phyloP scores from a whole-genome alignment of 2,329 filamentous ascomycete genomes.

The Tolypocladium tropicale region DNA sequence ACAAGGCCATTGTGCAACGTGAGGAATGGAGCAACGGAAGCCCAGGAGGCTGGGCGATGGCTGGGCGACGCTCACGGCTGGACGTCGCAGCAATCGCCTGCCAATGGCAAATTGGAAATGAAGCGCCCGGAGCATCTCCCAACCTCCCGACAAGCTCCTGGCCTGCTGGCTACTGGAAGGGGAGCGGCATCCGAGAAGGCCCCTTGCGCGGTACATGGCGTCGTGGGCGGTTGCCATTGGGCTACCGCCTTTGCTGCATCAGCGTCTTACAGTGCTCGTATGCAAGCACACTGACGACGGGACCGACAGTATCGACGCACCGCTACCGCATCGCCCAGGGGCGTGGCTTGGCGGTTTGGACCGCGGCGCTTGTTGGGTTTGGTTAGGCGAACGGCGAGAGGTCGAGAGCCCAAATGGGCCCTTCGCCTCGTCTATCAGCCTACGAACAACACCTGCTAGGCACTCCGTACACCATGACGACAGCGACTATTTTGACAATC shows the following conservation, averaged over 20 bases:
- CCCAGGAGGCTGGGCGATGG: not conserved
- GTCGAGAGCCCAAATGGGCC: not conserved
- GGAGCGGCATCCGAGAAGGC: not conserved
- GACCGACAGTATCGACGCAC: slow-evolving; percentile 3
- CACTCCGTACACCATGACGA: too few relatives aligned
- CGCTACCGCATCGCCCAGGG: not conserved
- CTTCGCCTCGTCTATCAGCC: not conserved
- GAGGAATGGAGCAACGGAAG: not conserved
- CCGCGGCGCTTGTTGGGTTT: not conserved
- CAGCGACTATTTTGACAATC: too few relatives aligned
- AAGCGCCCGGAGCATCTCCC: not conserved
- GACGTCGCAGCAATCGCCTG: not conserved
- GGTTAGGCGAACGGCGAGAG: not conserved
- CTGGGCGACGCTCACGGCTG: not conserved
- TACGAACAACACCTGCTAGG: not conserved
- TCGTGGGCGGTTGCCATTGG: slow-evolving; percentile 24
- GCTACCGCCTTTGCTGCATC: slow-evolving; percentile 7
- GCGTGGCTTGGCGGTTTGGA: not conserved
- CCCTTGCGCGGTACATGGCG: slow-evolving; percentile 5
- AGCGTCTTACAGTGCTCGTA: too few relatives aligned
- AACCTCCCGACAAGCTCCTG: not conserved
- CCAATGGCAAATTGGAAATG: not conserved
- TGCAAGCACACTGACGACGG: not conserved
- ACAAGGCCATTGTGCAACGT: not conserved
- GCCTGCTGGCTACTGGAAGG: not conserved